Base-by-base conservation (phyloP, 306 rosid species). In the Psophocarpus tetragonolobus region DNA sequence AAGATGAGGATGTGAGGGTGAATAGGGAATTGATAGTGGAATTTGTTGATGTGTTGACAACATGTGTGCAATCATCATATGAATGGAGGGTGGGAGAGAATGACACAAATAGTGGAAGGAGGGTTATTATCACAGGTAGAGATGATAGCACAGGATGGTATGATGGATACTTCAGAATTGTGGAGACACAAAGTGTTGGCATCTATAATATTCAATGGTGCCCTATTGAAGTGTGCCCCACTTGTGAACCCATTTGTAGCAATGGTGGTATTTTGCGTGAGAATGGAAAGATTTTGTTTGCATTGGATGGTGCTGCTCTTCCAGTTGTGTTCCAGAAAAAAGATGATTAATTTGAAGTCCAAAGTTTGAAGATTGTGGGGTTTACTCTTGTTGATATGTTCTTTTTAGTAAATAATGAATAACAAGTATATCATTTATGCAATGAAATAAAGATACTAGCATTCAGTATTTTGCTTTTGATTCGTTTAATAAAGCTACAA, bases 171-270 rank as follows among this genome's bases (percentile, higher is more conserved):
- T 89, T 89, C 30, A 73, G 77, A 56, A 68, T 89, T 18, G 82
- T 71, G 14, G 24, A 53, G 4, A 39, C 75, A 1, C n/a, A 39
- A 21, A 3, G 14, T 0, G 1, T 3, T 0, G 76, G 67, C 0
- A 13, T 75, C 8, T 91, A 91, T 58, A 76, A 79, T 17, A 63
- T 91, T 0, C 8, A 0, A 15, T 91, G 92, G 94, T 90, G 97
- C 9, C 97, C 92, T 1, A 62, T 80, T 0, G 85, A 91, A 0
- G 66, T 85, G 2, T 91, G 97, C 18, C 70, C 87, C 0, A 58
- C 1, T 51, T 91, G 94, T 64, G 82, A 4, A 51, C 84, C 88
- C 36, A 0, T 0, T 1, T 90, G 92, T 38, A 90, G 94, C 0
- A 66, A 68, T 13, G 82, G 35, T 13, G 90, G 92, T 0, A 57